Evolutionary conservation across 163 green algal species (phyloP), one percentile per base, ranked within the genome.

Genomic region (Coccomyxa subellipsoidea): DNA sequence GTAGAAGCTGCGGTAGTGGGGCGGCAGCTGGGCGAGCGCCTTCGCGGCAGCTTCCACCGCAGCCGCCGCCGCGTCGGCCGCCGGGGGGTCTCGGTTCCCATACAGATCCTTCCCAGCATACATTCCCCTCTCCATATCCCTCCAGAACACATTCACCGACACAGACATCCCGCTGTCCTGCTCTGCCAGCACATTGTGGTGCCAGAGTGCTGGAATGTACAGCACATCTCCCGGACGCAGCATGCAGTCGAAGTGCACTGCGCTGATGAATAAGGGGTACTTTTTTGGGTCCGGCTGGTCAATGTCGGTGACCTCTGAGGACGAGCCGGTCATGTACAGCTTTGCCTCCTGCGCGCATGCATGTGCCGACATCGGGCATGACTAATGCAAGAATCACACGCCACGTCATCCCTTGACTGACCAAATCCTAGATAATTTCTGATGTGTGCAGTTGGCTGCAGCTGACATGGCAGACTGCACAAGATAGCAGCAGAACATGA

Each of bases 191-290:
- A 92, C 88, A 80, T 92, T 84, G 86, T 93, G 90, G 71, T 88
- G 88, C 84, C 87, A 91, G 47, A 90, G 79, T 4, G 83, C 80
- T 32, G 90, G 90, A 77, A 93, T 89, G 83, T 90, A 93, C 21
- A 93, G 80, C 40, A 86, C 86, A 47, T 92, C 85, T 1, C 90
- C 90, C 10, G 90, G 87, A 18, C 10, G 25, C 36, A 93, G 85
- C 6, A 86, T 78, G n/a, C 69, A 80, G 54, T 91, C 77, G 72
- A 91, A 21, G 29, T 78, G 78, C 31, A 36, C 36, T 0, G 88
- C 87, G 15, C 81, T 10, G 0, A 78, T 77, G 54, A 89, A 93
- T 36, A 86, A 39, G 0, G 88, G 90, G 82, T 89, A 90, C 7
- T 59, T 34, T 0, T 27, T 29, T 15, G 88, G 82, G 83, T 93